Evolutionary conservation across 139 green algal genomes (phyloP), one percentile per base, ranked within the genome.

Genomic region (Coccomyxa sp.): DNA sequence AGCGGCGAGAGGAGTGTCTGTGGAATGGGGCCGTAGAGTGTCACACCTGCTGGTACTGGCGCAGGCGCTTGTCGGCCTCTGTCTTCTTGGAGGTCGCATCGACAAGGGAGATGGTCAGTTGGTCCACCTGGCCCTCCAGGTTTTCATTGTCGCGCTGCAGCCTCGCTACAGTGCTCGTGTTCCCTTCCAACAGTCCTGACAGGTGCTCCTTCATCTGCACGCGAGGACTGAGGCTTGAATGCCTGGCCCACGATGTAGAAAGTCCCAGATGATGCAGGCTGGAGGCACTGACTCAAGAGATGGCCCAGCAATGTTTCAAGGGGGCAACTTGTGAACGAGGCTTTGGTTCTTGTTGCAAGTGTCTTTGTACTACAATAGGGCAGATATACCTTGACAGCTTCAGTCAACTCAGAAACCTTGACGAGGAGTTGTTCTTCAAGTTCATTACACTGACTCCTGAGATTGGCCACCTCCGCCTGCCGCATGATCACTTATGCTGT

Each of bases 101-200:
- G 30, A 25, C 31, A 16, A 80, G 76, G 30, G 76, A 58, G 76
- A 31, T 31, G 30, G 76, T 80, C 3, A 80, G 31, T 32, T 80
- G 76, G 30, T 80, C 76, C 30, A 80, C 31, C 76, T 80, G 76
- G 23, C 23, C 76, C 30, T 80, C 76, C 76, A 80, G 76, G 76
- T 80, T 80, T 21, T 80, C 30, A 32, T 58, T 59, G 30, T 60
- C 30, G 14, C 76, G 30, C 23, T 28, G 13, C 76, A 58, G 31
- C 76, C 30, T 16, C 31, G 25, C 27, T 16, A 30, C 14, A 27
- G 30, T n/a, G 13, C 13, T 32, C 28, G 76, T 32, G 16, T 25
- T 25, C 23, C 13, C 76, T 0, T 25, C 31, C 13, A 25, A 16
- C 76, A 59, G 30, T 18, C 14, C 23, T 32, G 58, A 18, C 30